Percentiles rank a stretch among this genome's conserved stretches.
These are phyloP conservation scores for Globisporangium carolinianum DNA, from an alignment of 352 stramenopile genomes.

Conservation along the genomic window DNA sequence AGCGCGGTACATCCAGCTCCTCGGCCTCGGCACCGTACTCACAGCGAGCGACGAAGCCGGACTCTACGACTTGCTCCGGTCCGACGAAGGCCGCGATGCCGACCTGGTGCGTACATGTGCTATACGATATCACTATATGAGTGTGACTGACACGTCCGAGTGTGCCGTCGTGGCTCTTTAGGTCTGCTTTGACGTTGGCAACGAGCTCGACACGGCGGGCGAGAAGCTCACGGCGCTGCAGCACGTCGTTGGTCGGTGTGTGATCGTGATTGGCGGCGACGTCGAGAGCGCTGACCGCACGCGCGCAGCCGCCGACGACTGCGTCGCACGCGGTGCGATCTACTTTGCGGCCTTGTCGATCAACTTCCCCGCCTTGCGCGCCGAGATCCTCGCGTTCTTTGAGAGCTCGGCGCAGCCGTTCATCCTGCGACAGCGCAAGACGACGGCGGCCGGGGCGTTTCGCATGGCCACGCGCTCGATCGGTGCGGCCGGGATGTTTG, in stretches of 20 bases:
- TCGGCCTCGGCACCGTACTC: constrained; percentile 50
- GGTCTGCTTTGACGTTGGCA: constrained; percentile 61
- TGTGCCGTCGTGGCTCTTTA: constrained; percentile 7
- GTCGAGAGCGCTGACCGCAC: constrained; percentile 24
- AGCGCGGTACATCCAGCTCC: constrained; percentile 65
- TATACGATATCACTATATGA: not conserved
- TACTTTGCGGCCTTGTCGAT: constrained; percentile 58
- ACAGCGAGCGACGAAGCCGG: constrained; percentile 24
- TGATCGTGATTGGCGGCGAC: constrained; percentile 60
- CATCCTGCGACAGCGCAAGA: constrained; percentile 47
- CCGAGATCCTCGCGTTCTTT: constrained; percentile 44
- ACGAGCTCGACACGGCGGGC: constrained; percentile 33
- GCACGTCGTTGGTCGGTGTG: constrained; percentile 24
- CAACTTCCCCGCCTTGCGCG: constrained; percentile 51
- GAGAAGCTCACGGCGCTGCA: constrained; percentile 34
- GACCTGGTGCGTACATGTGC: constrained; percentile 38
- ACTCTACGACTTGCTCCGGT: constrained; percentile 31
- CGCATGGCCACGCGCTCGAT: constrained; percentile 27
- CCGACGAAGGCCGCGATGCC: constrained; percentile 20
- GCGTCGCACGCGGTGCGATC: constrained; percentile 37
- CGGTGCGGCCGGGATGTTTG: constrained; percentile 31
- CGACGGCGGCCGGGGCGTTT: constrained; percentile 8
- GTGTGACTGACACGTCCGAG: not conserved
- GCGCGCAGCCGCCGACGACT: constrained; percentile 25
- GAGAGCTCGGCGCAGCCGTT: constrained; percentile 46